phyloP scores from a whole-genome alignment of 148 eudicot species.

The Rhododendron molle region DNA sequence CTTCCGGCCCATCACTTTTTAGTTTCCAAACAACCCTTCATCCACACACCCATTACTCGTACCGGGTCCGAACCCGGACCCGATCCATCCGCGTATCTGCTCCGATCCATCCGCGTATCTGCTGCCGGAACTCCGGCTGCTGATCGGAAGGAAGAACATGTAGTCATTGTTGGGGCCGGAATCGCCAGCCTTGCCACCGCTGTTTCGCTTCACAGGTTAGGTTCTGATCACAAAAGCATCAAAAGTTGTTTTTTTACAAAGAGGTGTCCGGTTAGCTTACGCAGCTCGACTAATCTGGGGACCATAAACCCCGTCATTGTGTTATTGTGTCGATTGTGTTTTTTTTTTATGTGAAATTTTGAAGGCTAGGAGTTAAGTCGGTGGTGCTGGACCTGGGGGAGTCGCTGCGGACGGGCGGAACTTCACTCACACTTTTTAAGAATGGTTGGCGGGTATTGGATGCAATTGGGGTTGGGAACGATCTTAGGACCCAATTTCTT shows the following conservation, averaged over 20 bases:
- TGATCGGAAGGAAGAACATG: constrained; percentile 49
- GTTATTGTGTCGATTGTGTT: background rate
- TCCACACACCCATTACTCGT: background rate
- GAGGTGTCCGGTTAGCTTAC: too few relatives aligned
- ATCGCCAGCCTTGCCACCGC: constrained; percentile 95
- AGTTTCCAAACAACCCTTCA: constrained; percentile 4
- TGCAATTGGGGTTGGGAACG: constrained; percentile 71
- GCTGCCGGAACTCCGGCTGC: constrained; percentile 8
- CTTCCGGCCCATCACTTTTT: background rate
- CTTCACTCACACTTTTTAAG: constrained; percentile 73
- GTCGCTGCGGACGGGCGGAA: constrained; percentile 65
- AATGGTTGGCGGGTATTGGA: constrained; percentile 89
- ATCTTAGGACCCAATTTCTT: constrained; percentile 65
- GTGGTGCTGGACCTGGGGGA: constrained; percentile 81
- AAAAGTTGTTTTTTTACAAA: too few relatives aligned
- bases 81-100: constrained; percentile 12
- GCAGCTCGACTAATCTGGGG: too few relatives aligned
- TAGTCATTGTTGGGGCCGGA: constrained; percentile 88
- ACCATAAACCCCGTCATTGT: background rate
- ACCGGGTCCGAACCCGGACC: background rate
- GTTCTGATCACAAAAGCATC: background rate
- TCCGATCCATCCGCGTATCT: constrained; percentile 15
- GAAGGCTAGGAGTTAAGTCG: constrained; percentile 64
- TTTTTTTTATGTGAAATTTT: background rate
- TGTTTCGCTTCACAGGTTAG: constrained; percentile 75